Evolutionary conservation across 1,284 basidiomycete genomes (phyloP), one percentile per base, ranked within the genome.

Genomic region (Microbotryum violaceum): DNA sequence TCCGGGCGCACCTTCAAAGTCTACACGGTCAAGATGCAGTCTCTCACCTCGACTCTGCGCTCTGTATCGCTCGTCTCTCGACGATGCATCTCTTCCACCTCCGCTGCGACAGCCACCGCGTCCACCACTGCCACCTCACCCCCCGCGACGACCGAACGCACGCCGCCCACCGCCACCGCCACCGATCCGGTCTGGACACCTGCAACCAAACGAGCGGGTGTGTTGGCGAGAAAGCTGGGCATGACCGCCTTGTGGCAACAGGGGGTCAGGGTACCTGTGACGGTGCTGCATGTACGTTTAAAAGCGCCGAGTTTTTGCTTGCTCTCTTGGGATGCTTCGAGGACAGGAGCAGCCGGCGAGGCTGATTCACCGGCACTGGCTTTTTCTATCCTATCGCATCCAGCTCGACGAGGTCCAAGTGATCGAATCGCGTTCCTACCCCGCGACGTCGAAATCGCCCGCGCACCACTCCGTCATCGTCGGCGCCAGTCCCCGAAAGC

Each of bases 211-310:
- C 83, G 96, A 63, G 93, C 91, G 1, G 96, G 96, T n/a, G 80
- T 97, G 64, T 87, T 99, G 74, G 93, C 91, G 25, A 82, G 87
- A 62, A 99, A 99, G 79, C 84, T 90, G 54, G 96, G 96, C 51
- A 98, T 98, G 94, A 89, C 90, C 7, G 83, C 85, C 16, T 80
- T 97, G 72, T 98, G 91, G 88, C 88, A 94, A 72, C 85, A 89
- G 64, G 96, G 96, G 44, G 83, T 84, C 49, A 80, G 89, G 60
- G 81, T 88, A 69, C 93, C 96, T 1, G 91, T 96, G 18, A 98
- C 96, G 0, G 86, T 99, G 45, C 82, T 99, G 37, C 91, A 97
- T 81, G 92, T 92, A 67, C 73, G 83, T n/a, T n/a, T n/a, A n/a
- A n/a, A n/a, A n/a, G n/a, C n/a, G n/a, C n/a, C n/a, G n/a, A n/a